Evolutionary conservation across 805 yeast species (phyloP).

Genomic region (Kluyveromyces lactis): DNA sequence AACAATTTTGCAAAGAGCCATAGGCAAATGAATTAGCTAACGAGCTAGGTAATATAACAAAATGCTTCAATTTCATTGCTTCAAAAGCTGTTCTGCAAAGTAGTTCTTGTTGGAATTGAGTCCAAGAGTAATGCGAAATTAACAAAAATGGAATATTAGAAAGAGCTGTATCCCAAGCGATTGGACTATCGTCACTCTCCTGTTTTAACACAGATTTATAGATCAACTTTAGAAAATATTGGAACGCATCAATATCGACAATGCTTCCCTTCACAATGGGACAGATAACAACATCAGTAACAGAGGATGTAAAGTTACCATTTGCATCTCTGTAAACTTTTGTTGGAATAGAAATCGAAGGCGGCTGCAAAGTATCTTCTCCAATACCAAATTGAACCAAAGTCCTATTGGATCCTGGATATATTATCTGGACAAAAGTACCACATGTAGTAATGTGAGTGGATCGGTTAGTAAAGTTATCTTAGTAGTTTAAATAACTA

Average conservation of each 20-base stretch:
- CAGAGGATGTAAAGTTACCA: slow-evolving; percentile 27
- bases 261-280: slow-evolving; percentile 65
- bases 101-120: slow-evolving; percentile 54
- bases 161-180: slow-evolving; percentile 22
- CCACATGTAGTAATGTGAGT: slow-evolving; percentile 7
- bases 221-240: slow-evolving; percentile 43
- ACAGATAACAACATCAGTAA: slow-evolving; percentile 34
- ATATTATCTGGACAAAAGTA: slow-evolving; percentile 38
- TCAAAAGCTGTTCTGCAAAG: slow-evolving; percentile 74
- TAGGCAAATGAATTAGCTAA: slow-evolving; percentile 68
- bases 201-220: slow-evolving; percentile 37
- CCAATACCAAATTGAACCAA: slow-evolving; percentile 70
- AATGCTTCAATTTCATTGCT: slow-evolving; percentile 58
- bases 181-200: slow-evolving; percentile 18
- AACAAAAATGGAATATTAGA: slow-evolving; percentile 61
- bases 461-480: slow-evolving; percentile 1
- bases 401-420: slow-evolving; percentile 73
- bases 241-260: slow-evolving; percentile 60
- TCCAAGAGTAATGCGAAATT: slow-evolving; percentile 62
- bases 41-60: slow-evolving; percentile 59
- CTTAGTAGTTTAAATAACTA: neutral
- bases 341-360: slow-evolving; percentile 71
- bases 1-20: slow-evolving; percentile 53
- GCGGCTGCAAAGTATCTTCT: slow-evolving; percentile 57
- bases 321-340: slow-evolving; percentile 47